Conservation (phyloP, 2,329 filamentous ascomycete species). For the Lecanicillium sp. region DNA sequence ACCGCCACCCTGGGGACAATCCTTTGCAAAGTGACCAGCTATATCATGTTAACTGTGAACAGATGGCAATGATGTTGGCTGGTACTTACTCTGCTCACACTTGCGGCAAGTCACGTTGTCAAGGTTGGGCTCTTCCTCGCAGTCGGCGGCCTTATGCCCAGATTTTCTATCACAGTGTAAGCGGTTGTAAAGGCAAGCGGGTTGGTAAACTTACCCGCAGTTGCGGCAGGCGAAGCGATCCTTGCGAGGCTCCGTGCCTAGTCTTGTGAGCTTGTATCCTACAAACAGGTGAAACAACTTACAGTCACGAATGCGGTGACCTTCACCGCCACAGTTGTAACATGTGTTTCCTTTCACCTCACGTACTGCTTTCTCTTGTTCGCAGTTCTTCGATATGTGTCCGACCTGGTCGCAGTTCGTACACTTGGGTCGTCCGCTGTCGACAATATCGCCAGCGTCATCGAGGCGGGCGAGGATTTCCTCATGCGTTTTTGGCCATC, state of each 20-base stretch:
- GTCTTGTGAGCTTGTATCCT: conserved; percentile 14
- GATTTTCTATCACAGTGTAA: conserved; percentile 31
- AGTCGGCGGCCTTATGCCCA: conserved; percentile 46
- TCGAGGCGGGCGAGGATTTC: conserved; percentile 60
- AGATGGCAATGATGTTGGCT: neutral
- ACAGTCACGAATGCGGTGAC: conserved; percentile 67
- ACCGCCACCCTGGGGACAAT: conserved; percentile 57
- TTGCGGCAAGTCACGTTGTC: conserved; percentile 60
- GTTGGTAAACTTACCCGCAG: conserved; percentile 43
- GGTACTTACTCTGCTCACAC: conserved; percentile 52
- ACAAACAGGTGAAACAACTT: conserved; percentile 24
- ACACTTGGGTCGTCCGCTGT: conserved; percentile 55
- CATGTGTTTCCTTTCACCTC: conserved; percentile 49
- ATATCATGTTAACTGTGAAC: conserved; percentile 9
- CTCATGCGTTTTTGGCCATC: conserved; percentile 52
- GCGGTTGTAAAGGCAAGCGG: conserved; percentile 12
- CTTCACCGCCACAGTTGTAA: conserved; percentile 56
- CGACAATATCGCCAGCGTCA: conserved; percentile 59
- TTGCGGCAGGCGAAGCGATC: conserved; percentile 64
- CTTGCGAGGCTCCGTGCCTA: conserved; percentile 53
- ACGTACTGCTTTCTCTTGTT: conserved; percentile 48
- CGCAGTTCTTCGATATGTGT: conserved; percentile 55
- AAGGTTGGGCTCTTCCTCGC: conserved; percentile 54
- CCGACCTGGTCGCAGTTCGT: conserved; percentile 59
- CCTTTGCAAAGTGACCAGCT: conserved; percentile 57